phyloP scores from a whole-genome alignment of 257 asterid genomes.

The Nicotiana sylvestris region DNA sequence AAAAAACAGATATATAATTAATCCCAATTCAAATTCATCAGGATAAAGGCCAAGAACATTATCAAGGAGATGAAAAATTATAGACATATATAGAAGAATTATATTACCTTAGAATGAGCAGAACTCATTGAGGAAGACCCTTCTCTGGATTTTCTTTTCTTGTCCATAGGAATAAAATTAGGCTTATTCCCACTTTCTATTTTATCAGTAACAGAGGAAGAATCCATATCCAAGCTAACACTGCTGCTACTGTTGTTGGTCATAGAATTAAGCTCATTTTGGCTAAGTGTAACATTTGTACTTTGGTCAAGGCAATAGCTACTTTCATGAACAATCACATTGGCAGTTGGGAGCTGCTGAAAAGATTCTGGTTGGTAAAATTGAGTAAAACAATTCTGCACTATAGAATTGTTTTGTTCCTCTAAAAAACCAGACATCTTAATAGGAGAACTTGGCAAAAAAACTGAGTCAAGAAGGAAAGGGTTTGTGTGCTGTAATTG shows the following conservation, averaged over 20 bases:
- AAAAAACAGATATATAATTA: not conserved
- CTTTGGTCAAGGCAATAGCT: constrained; percentile 21
- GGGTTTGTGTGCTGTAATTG: constrained; percentile 22
- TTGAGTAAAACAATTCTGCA: constrained; percentile 20
- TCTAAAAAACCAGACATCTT: constrained; percentile 22
- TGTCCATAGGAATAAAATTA: constrained; percentile 15
- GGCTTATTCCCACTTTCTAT: constrained; percentile 22
- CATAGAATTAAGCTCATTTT: constrained; percentile 18
- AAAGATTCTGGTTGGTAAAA: constrained; percentile 27
- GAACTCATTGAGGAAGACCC: constrained; percentile 26
- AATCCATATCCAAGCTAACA: constrained; percentile 20
- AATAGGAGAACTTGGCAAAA: constrained; percentile 25
- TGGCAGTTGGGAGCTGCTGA: constrained; percentile 11
- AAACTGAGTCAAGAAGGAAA: constrained; percentile 26
- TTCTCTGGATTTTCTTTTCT: constrained; percentile 43
- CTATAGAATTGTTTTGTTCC: constrained; percentile 26
- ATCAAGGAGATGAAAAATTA: not conserved
- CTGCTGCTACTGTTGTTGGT: constrained; percentile 31
- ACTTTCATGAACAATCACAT: constrained; percentile 2
- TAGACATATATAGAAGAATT: not conserved
- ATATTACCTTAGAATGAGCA: constrained; percentile 54
- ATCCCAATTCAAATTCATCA: not conserved
- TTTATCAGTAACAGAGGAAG: constrained; percentile 44
- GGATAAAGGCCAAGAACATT: not conserved
- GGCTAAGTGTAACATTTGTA: constrained; percentile 17